These are phyloP conservation scores for Alternaria alternata DNA, from an alignment of 2,329 filamentous ascomycete species.

Conservation along the genomic window DNA sequence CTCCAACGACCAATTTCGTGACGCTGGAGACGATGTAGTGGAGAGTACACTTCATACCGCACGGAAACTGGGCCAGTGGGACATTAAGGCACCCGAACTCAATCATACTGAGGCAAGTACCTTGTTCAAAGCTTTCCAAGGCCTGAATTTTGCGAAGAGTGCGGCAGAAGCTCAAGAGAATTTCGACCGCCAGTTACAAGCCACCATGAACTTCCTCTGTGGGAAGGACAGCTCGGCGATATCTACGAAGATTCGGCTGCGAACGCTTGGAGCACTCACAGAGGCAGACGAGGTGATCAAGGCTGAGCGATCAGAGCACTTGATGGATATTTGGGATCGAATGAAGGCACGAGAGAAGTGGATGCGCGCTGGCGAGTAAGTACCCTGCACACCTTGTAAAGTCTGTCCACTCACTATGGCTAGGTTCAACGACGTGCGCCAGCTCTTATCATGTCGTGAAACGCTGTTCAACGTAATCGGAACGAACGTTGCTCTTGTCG, in stretches of 20 bases:
- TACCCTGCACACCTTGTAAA: conserved; percentile 15
- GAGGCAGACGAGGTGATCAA: conserved; percentile 83
- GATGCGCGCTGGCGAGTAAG: conserved; percentile 84
- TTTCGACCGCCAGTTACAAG: conserved; percentile 68
- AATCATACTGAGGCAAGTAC: conserved; percentile 71
- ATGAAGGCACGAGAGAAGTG: conserved; percentile 74
- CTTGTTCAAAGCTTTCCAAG: conserved; percentile 83
- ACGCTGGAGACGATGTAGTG: conserved; percentile 65
- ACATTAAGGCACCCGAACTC: conserved; percentile 75
- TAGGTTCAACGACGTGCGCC: conserved; percentile 79
- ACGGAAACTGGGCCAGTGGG: conserved; percentile 88
- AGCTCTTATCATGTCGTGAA: conserved; percentile 82
- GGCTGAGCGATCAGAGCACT: conserved; percentile 65
- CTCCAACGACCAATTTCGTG: conserved; percentile 69
- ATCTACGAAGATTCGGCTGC: conserved; percentile 35
- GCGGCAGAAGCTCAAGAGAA: conserved; percentile 62
- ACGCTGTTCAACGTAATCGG: conserved; percentile 83
- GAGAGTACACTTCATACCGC: conserved; percentile 82
- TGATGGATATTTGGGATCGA: conserved; percentile 67
- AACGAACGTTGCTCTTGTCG: conserved; percentile 70
- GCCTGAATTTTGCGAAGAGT: conserved; percentile 72
- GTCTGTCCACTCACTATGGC: conserved; percentile 46
- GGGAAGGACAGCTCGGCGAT: conserved; percentile 36
- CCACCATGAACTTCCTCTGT: conserved; percentile 52
- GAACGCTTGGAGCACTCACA: conserved; percentile 72